Percentiles rank a stretch among this genome's conserved stretches.
These are phyloP conservation scores for Penicillium thymicola DNA, from an alignment of 2,329 filamentous ascomycete species.

Conservation along the genomic window DNA sequence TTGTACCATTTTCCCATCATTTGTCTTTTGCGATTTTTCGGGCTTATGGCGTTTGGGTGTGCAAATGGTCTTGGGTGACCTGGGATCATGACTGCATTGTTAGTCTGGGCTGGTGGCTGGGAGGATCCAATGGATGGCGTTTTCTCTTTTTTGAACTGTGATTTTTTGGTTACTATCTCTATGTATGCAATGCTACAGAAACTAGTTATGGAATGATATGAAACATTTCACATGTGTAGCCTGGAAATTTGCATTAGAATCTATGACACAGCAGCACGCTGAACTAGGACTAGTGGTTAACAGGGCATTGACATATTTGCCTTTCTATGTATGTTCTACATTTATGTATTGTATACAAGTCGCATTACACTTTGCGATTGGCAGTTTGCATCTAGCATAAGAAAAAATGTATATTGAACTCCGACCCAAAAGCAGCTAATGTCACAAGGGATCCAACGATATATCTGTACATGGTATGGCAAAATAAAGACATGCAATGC, in stretches of 20 bases:
- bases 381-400: background rate
- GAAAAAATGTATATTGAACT: conserved; percentile 18
- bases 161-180: background rate
- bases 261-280: background rate
- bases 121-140: conserved; percentile 15
- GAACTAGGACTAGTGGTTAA: background rate
- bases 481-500: conserved; percentile 6
- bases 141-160: conserved; percentile 4
- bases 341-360: background rate
- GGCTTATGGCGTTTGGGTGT: background rate
- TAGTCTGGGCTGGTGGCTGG: conserved; percentile 5
- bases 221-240: background rate
- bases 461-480: conserved; percentile 25
- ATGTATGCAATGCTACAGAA: background rate
- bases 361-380: background rate
- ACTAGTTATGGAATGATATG: background rate
- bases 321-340: background rate
- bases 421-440: conserved; percentile 26
- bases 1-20: background rate
- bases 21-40: background rate
- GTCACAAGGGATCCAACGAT: conserved; percentile 15
- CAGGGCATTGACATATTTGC: background rate
- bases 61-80: background rate
- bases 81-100: conserved; percentile 8
- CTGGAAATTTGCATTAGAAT: too few species aligned